phyloP scores from a whole-genome alignment of 352 stramenopile species.

The Phytophthora syringae region DNA sequence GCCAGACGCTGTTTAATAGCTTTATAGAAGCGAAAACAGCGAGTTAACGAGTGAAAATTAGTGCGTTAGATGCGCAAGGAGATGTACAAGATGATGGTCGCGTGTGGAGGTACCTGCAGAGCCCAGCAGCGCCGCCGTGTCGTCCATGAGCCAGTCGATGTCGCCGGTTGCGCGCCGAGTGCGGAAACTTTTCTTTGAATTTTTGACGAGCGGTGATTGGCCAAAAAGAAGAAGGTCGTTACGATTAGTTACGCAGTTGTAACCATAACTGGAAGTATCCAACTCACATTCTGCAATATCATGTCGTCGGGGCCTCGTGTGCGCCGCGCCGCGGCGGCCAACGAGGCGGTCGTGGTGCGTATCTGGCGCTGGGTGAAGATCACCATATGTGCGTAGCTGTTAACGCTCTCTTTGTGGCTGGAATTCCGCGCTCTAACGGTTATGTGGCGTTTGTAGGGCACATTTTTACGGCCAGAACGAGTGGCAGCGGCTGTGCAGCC shows the following conservation, averaged over 20 bases:
- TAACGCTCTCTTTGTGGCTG: not conserved
- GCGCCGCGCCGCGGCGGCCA: slow-evolving; percentile 60
- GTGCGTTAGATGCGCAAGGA: not conserved
- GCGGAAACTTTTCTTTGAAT: slow-evolving; percentile 26
- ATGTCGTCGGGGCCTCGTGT: slow-evolving; percentile 68
- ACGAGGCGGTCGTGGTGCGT: slow-evolving; percentile 58
- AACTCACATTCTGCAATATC: not conserved
- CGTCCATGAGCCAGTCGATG: slow-evolving; percentile 41
- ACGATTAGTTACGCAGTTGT: no score
- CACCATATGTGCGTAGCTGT: slow-evolving; percentile 45
- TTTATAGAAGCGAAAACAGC: slow-evolving; percentile 21
- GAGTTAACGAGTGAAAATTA: not conserved
- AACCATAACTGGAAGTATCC: slow-evolving; percentile 4
- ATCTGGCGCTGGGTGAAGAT: slow-evolving; percentile 80
- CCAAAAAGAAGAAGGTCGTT: not conserved
- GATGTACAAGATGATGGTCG: not conserved
- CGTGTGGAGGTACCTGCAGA: slow-evolving; percentile 46
- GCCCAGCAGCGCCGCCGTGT: slow-evolving; percentile 62
- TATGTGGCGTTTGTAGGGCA: slow-evolving; percentile 38
- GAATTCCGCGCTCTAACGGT: not conserved
- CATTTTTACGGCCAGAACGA: slow-evolving; percentile 76
- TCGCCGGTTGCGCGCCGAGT: slow-evolving; percentile 1
- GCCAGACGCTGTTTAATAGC: slow-evolving; percentile 85
- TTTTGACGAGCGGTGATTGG: slow-evolving; percentile 6
- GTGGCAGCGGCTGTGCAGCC: slow-evolving; percentile 70